Evolutionary conservation across 2,329 filamentous ascomycete genomes (phyloP).

Genomic region (Fusarium aywerte): DNA sequence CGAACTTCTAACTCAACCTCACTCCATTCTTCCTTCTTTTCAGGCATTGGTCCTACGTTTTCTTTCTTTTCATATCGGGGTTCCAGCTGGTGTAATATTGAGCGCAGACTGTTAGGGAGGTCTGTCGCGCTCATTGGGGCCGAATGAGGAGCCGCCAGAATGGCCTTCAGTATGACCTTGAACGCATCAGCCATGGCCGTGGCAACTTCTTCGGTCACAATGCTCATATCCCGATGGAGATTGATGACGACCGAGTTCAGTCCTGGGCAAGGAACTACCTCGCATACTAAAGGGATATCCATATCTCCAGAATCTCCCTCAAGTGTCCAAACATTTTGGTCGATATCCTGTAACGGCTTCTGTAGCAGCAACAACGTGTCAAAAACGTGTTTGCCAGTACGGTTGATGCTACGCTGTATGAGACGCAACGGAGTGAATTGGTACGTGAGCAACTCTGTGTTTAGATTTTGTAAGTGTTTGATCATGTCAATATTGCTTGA

Average conservation of each 20-base stretch:
- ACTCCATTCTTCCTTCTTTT: slow-evolving; percentile 57
- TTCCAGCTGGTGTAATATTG: slow-evolving; percentile 37
- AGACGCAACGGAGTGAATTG: slow-evolving; percentile 80
- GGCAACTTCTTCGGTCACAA: slow-evolving; percentile 47
- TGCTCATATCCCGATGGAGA: slow-evolving; percentile 70
- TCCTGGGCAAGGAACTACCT: slow-evolving; percentile 69
- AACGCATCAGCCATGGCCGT: slow-evolving; percentile 48
- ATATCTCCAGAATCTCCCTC: slow-evolving; percentile 70
- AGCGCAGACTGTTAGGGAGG: slow-evolving; percentile 39
- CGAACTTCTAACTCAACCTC: slow-evolving; percentile 64
- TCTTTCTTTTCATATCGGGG: slow-evolving; percentile 38
- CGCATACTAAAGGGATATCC: slow-evolving; percentile 82
- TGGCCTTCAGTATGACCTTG: slow-evolving; percentile 44
- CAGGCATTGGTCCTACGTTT: slow-evolving; percentile 20
- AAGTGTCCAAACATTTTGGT: slow-evolving; percentile 65
- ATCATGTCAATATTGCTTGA: slow-evolving; percentile 67
- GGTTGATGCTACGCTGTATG: slow-evolving; percentile 67
- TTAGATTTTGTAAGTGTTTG: slow-evolving; percentile 68
- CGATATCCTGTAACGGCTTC: slow-evolving; percentile 67
- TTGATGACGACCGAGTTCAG: slow-evolving; percentile 66
- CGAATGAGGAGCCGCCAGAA: slow-evolving; percentile 47
- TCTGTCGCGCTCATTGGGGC: slow-evolving; percentile 25
- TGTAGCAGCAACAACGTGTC: slow-evolving; percentile 86
- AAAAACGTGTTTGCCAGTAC: slow-evolving; percentile 68
- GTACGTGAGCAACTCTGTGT: slow-evolving; percentile 70